Evolutionary conservation across 352 stramenopile species (phyloP).

Genomic region (Phytophthora crassamura): DNA sequence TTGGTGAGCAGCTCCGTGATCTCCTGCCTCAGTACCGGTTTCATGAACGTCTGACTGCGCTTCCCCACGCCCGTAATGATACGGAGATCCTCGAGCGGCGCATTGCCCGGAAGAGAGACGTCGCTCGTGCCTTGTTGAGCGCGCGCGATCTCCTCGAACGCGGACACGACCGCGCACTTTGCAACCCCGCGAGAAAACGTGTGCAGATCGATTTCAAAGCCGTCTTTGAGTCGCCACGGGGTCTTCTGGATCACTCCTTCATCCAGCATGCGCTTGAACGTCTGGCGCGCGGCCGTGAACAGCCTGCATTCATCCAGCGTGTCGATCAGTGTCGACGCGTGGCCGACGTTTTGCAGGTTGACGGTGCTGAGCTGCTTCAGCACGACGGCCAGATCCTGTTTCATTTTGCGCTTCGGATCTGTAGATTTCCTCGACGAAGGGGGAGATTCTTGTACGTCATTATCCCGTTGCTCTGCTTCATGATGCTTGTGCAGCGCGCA

Average conservation of each 20-base stretch:
- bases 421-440: slow-evolving; percentile 11
- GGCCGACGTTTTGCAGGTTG: slow-evolving; percentile 49
- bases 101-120: slow-evolving; percentile 29
- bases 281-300: slow-evolving; percentile 49
- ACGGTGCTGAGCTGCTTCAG: slow-evolving; percentile 51
- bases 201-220: slow-evolving; percentile 78
- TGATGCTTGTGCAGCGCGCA: slow-evolving; percentile 54
- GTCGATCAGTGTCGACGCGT: slow-evolving; percentile 66
- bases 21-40: slow-evolving; percentile 62
- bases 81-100: slow-evolving; percentile 53
- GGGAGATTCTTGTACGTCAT: neutral
- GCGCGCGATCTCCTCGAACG: slow-evolving; percentile 55
- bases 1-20: slow-evolving; percentile 60
- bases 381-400: slow-evolving; percentile 55
- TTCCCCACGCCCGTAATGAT: slow-evolving; percentile 80
- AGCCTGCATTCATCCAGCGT: slow-evolving; percentile 60
- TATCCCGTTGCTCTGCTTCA: slow-evolving; percentile 3
- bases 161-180: slow-evolving; percentile 74
- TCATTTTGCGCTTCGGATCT: slow-evolving; percentile 30
- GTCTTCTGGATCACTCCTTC: slow-evolving; percentile 48
- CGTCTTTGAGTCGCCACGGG: slow-evolving; percentile 60
- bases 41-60: slow-evolving; percentile 65
- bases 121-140: slow-evolving; percentile 37
- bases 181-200: slow-evolving; percentile 67
- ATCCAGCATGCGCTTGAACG: slow-evolving; percentile 62